Base-by-base conservation (phyloP, 805 yeast species). In the Priceomyces castillae region DNA sequence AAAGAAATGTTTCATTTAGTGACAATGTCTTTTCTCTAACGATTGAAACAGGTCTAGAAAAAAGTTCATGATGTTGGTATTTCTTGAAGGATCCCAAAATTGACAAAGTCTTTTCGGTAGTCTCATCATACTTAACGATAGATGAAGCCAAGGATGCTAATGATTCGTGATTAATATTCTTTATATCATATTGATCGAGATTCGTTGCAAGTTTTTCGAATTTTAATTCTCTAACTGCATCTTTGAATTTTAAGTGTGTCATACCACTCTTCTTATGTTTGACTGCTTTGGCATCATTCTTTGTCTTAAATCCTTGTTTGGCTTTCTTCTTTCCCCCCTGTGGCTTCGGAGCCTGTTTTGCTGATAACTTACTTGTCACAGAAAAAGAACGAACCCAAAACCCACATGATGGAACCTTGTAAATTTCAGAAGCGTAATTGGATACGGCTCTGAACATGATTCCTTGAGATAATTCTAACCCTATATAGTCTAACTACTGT, bases 1-100 rank as follows among this genome's bases (percentile, higher is more conserved):
- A 46, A 9, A 81, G 55, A 37, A 81, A 62, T 1, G 65, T 56
- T 18, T 65, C 51, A 10, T 80, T 50, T 17, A 71, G 55, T 15
- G 56, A 46, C 4, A 73, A 62, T 33, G 85, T 76, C 38, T 70
- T 71, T 26, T 71, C 59, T 51, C 85, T 78, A 2, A 82, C 68
- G 46, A 87, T 58, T 1, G 88, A 69, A 2, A 83, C 59, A 19
- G 90, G 90, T 30, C 69, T 69, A 28, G 69, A 58, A 59, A 81
- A 84, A 34, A 84, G 56, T 60, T 87, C 95, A 51, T 79, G 76
- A 58, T 73, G 79, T 62, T 88, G 95, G 50, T 71, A 73, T 47
- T 80, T 81, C 53, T 80, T 78, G 64, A 86, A 86, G 0, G 84
- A 65, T 17, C 90, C 90, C 43, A 82, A 61, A 34, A 71, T 69